Evolutionary conservation across 768 basidiomycete species (phyloP), one percentile per base, ranked within the genome.

Genomic region (Podaxis rugospora): DNA sequence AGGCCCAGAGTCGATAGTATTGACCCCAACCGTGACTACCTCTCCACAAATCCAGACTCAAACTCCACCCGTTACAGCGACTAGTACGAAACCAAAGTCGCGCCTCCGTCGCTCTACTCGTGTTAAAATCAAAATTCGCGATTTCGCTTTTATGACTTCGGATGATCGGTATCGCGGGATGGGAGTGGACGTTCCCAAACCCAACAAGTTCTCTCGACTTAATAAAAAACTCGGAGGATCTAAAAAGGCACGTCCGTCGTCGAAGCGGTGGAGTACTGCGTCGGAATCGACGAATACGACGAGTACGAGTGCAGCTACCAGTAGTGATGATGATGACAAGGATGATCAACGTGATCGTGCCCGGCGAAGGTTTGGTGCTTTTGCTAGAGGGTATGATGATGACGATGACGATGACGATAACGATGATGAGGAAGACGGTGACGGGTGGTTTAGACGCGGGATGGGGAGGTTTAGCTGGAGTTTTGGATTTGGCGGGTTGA

Each of bases 151-250:
- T 61, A 51, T 68, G 1, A 27, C 66, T 7, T 47, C 63, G 2
- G 77, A 81, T 62, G 73, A 74, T 65, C 70, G 79, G 35, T 72
- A 78, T 70, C 44, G 62, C 28, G 76, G 78, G 2, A 63, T 75
- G 21, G 81, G 80, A 0, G 62, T 74, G 35, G 67, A 75, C 57
- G 74, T 77, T 6, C 81, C 78, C 5, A 73, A 72, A 54, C 64
- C 74, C 56, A 82, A 79, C 62, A 68, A 66, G 57, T 69, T 81
- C 13, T 64, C 60, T 32, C 63, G 73, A 51, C 58, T 81, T 59
- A 75, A 74, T 55, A 58, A 50, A 35, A 50, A 62, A 62, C 11
- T 56, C 42, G 46, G 63, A n/a, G 60, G 63, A 60, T 57, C 62
- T 23, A 13, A 57, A 23, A 59, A 52, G 47, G 59, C 57, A 9